These are phyloP conservation scores for Eutypa lata DNA, from an alignment of 2,329 filamentous ascomycete genomes.

Conservation along the genomic window DNA sequence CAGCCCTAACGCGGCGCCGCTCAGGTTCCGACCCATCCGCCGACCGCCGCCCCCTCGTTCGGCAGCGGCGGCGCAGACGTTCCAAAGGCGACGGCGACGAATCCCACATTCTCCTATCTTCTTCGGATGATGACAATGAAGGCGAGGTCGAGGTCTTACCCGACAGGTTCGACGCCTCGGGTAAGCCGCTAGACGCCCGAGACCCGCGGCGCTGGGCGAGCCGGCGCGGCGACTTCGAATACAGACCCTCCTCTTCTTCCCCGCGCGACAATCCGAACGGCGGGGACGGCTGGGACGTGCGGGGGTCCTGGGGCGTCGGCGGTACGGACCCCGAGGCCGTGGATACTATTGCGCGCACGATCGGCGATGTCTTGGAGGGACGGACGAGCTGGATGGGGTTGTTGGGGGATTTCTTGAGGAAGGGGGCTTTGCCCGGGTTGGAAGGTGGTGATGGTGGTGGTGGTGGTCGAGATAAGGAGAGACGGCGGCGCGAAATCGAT, in stretches of 20 bases:
- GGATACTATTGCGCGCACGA: slow-evolving; percentile 4
- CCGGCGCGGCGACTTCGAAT: slow-evolving; percentile 19
- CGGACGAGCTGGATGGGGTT: slow-evolving; percentile 7
- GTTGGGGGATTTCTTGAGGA: slow-evolving; percentile 5
- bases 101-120: neutral
- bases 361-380: slow-evolving; percentile 8
- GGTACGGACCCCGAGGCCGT: slow-evolving; percentile 12
- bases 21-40: slow-evolving; percentile 21
- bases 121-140: slow-evolving; percentile 1
- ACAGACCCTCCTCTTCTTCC: slow-evolving; percentile 9
- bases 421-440: neutral
- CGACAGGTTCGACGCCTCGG: slow-evolving; percentile 27
- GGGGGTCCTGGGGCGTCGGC: slow-evolving; percentile 6
- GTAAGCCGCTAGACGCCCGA: slow-evolving; percentile 16
- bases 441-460: neutral
- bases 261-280: neutral
- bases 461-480: neutral
- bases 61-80: slow-evolving; percentile 4
- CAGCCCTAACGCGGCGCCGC: slow-evolving; percentile 10
- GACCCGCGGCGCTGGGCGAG: slow-evolving; percentile 5
- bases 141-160: slow-evolving; percentile 24
- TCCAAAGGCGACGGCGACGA: slow-evolving; percentile 6
- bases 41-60: slow-evolving; percentile 8
- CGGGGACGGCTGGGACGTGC: neutral
- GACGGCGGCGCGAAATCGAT: too few relatives aligned